Evolutionary conservation across 116 monocot genomes (phyloP), one percentile per base, ranked within the genome.

Genomic region (Phalaenopsis hybrid): DNA sequence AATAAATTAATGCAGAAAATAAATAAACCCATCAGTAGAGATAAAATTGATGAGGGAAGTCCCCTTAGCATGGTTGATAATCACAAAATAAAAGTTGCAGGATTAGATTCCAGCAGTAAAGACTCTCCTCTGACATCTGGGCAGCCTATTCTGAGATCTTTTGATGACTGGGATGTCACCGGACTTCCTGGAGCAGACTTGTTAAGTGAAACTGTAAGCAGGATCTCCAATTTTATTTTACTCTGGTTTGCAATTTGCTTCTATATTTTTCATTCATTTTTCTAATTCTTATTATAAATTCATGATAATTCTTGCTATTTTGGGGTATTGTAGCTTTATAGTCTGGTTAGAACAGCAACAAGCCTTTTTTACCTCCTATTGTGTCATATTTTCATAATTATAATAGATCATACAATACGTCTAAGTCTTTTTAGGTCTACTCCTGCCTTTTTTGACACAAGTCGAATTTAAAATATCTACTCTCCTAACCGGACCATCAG

Each of bases 101-200:
- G 70, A 6, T 49, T 85, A 23, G 94, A 94, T 6, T 31, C 73
- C 21, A 74, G 63, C 57, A 79, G 81, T 37, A 89, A 81, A 81
- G 90, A 91, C 78, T 89, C 87, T 15, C 75, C 88, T 52, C 80
- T 83, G 63, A 82, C 52, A 48, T 76, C 83, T 15, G 85, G 78
- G 43, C 85, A 67, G 23, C 2, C 50, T 23, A 72, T 7, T 44
- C 43, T 79, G 23, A 90, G 80, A 70, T 86, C 86, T 59, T 83
- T 89, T 58, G 91, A 95, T 51, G 99, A 95, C 2, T 95, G 95
- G 95, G 91, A 94, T 81, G 83, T 99, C 75, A 88, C 80, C 45
- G 95, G 95, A 67, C 86, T 95, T 86, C 96, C 95, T 80, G 95
- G 95, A 57, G 87, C 91, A 50, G 94, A 95, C 8, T 83, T 95